These are phyloP conservation scores for Verticillium klebahnii DNA, from an alignment of 2,329 filamentous ascomycete genomes.

Conservation along the genomic window DNA sequence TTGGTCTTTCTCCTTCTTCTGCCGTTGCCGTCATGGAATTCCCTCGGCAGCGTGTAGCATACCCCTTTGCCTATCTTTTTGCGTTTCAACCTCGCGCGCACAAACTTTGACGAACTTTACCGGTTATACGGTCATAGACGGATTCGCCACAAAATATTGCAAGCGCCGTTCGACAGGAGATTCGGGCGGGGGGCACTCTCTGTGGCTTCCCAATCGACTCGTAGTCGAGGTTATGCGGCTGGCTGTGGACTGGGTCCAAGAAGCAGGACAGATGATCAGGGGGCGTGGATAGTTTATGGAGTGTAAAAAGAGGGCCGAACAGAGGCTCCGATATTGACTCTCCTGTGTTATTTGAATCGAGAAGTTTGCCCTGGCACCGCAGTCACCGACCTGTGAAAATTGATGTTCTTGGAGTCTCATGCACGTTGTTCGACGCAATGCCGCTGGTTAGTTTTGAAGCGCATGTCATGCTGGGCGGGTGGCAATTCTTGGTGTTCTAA, in stretches of 20 bases:
- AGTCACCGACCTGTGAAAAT: no score
- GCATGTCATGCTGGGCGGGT: no score
- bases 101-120: constrained; percentile 13
- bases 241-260: neutral
- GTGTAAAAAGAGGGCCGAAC: neutral
- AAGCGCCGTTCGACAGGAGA: neutral
- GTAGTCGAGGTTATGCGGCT: neutral
- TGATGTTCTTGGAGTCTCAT: no score
- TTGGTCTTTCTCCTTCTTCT: neutral
- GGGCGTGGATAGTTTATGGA: neutral
- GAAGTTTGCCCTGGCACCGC: neutral
- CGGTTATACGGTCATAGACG: constrained; percentile 6
- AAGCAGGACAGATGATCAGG: neutral
- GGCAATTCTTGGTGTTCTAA: no score
- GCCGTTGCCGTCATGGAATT: neutral
- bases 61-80: constrained; percentile 21
- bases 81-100: neutral
- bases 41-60: constrained; percentile 27
- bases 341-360: neutral
- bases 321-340: neutral
- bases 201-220: neutral
- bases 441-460: no score
- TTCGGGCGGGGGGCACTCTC: neutral
- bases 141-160: constrained; percentile 1
- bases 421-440: no score